phyloP scores from a whole-genome alignment of 176 grass and related monocot genomes.

The Oryza officinalis region DNA sequence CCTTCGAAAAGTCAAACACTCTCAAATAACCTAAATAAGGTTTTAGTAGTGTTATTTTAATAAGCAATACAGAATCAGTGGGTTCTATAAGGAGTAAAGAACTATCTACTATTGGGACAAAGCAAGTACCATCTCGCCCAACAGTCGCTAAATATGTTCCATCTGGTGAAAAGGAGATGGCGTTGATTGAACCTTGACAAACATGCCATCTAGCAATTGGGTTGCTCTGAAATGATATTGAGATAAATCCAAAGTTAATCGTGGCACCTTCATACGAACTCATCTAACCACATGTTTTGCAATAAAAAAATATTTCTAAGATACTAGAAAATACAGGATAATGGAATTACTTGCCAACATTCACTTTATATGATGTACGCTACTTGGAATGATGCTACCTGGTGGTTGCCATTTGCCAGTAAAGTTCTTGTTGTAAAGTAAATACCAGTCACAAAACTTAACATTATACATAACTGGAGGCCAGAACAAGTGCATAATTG shows the following conservation, averaged over 20 bases:
- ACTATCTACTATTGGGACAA: slow-evolving; percentile 14
- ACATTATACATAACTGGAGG: neutral
- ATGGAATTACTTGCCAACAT: slow-evolving; percentile 6
- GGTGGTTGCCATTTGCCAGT: neutral
- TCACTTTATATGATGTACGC: neutral
- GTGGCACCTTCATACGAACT: neutral
- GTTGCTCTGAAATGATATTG: slow-evolving; percentile 67
- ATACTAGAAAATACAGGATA: neutral
- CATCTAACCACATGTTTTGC: slow-evolving; percentile 13
- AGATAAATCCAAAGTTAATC: slow-evolving; percentile 35
- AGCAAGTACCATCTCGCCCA: slow-evolving; percentile 86
- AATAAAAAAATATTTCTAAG: neutral
- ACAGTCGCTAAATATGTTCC: slow-evolving; percentile 81
- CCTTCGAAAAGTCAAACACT: slow-evolving; percentile 93
- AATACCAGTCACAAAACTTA: slow-evolving; percentile 2
- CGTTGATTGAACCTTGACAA: slow-evolving; percentile 86
- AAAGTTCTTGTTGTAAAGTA: slow-evolving; percentile 12
- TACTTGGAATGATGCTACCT: neutral
- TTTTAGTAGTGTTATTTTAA: slow-evolving; percentile 31
- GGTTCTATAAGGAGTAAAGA: slow-evolving; percentile 10
- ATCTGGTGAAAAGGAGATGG: slow-evolving; percentile 89
- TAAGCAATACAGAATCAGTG: neutral
- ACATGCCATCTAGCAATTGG: slow-evolving; percentile 94
- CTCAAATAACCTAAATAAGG: slow-evolving; percentile 74
- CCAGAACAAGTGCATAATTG: neutral